phyloP scores from a whole-genome alignment of 495 filamentous ascomycete genomes.

The Chaetomium tenue region DNA sequence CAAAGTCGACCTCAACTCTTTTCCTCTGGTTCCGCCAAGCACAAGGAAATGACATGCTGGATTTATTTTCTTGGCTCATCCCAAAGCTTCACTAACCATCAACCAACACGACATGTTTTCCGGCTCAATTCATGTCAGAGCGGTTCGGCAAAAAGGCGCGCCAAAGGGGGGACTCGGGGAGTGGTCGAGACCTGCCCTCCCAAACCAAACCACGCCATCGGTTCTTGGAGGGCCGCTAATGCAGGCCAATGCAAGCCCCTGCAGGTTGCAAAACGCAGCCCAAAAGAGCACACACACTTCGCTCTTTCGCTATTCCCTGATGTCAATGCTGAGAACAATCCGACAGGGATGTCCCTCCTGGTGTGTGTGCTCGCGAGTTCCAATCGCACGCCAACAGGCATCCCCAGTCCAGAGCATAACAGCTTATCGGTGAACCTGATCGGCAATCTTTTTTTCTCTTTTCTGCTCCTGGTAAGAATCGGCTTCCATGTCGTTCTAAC shows the following conservation, averaged over 20 bases:
- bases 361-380: neutral
- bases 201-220: conserved; percentile 19
- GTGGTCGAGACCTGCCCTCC: neutral
- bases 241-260: conserved; percentile 15
- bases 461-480: neutral
- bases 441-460: neutral
- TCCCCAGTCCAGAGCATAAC: neutral
- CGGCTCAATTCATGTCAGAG: neutral
- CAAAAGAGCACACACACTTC: neutral
- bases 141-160: too few relatives aligned
- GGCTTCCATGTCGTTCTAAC: too few relatives aligned
- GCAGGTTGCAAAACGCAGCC: neutral
- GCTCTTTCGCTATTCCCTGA: neutral
- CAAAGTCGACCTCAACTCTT: neutral
- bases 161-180: too few relatives aligned
- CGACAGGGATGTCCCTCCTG: too few relatives aligned
- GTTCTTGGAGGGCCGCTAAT: conserved; percentile 23
- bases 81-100: neutral
- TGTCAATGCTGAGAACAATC: neutral
- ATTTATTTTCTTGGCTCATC: neutral
- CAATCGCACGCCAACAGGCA: conserved; percentile 5
- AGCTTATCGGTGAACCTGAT: neutral
- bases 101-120: neutral
- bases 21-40: neutral
- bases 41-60: neutral